phyloP scores from a whole-genome alignment of 208 protist genomes.

The Crithidia mellificae region DNA sequence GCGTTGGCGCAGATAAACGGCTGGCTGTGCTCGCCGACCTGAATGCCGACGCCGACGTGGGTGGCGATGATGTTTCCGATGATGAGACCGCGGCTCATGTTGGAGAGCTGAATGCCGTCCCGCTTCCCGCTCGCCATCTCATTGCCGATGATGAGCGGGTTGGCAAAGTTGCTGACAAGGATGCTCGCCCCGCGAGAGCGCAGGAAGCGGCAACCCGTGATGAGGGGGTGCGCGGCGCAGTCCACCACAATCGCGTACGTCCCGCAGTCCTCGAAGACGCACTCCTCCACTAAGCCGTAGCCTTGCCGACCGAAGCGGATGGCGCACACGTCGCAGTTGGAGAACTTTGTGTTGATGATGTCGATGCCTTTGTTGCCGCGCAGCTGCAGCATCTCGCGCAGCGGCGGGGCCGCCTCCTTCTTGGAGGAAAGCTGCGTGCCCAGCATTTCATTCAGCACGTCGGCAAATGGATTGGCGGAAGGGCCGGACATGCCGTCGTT shows the following conservation, averaged over 20 bases:
- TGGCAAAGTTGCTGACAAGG: conserved; percentile 71
- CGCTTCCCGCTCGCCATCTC: conserved; percentile 58
- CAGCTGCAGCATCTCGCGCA: conserved; percentile 54
- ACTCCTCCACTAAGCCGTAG: conserved; percentile 82
- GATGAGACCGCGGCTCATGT: conserved; percentile 67
- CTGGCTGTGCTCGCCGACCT: conserved; percentile 47
- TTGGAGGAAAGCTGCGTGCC: conserved; percentile 25
- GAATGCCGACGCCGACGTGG: conserved; percentile 57
- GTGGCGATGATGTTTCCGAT: conserved; percentile 73
- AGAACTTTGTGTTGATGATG: conserved; percentile 77
- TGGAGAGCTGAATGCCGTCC: conserved; percentile 59
- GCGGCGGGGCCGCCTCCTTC: conserved; percentile 8
- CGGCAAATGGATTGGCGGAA: conserved; percentile 34
- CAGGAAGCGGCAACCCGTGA: conserved; percentile 80
- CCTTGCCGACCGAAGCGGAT: conserved; percentile 75
- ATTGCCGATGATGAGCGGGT: conserved; percentile 87
- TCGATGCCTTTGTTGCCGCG: conserved; percentile 69
- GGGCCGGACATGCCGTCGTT: conserved; percentile 2
- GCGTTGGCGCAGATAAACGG: conserved; percentile 67
- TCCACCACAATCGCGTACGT: conserved; percentile 73
- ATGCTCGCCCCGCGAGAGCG: conserved; percentile 64
- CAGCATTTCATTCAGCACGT: conserved; percentile 39
- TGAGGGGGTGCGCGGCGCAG: conserved; percentile 73
- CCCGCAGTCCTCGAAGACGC: conserved; percentile 76
- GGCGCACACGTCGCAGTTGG: conserved; percentile 67